Conservation (phyloP, 1,284 basidiomycete genomes). For the Schizophyllum amplum region DNA sequence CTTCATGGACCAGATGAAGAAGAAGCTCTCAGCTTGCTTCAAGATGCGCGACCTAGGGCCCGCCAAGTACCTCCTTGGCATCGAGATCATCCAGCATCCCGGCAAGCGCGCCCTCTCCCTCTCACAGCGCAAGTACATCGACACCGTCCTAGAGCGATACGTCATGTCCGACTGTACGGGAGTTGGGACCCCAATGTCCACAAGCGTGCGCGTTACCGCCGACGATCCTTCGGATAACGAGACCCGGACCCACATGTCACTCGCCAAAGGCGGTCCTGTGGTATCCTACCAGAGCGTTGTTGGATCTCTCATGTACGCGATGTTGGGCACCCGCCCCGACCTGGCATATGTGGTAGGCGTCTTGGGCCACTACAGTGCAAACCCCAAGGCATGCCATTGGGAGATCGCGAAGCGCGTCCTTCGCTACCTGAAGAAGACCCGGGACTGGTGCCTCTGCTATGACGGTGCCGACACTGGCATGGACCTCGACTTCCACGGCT, state of each 20-base stretch:
- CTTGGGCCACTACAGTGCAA: conserved; percentile 14
- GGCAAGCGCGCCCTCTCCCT: conserved; percentile 16
- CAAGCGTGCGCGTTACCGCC: conserved; percentile 6
- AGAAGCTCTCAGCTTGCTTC: conserved; percentile 15
- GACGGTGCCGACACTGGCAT: conserved; percentile 8
- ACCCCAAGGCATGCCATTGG: conserved; percentile 15
- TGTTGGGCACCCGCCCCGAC: conserved; percentile 17
- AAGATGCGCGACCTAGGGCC: conserved; percentile 24
- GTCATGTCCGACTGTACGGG: conserved; percentile 19
- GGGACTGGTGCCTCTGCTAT: conserved; percentile 12
- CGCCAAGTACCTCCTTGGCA: conserved; percentile 22
- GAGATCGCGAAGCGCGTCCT: conserved; percentile 16
- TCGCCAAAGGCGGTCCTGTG: background rate
- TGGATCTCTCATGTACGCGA: conserved; percentile 17
- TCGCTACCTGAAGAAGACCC: conserved; percentile 18
- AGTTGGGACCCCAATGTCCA: conserved; percentile 21
- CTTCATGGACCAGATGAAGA: conserved; percentile 14
- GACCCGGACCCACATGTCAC: background rate
- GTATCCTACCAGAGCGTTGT: conserved; percentile 11
- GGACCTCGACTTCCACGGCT: conserved; percentile 15
- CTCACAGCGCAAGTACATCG: conserved; percentile 22
- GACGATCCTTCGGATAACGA: conserved; percentile 10
- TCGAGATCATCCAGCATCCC: conserved; percentile 20
- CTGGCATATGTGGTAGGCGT: conserved; percentile 14
- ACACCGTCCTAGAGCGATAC: conserved; percentile 21